A percentile compares a stretch with the other conserved stretches of the same genome.
Conservation (phyloP, 768 basidiomycete species). For the Termitomyces sp. region DNA sequence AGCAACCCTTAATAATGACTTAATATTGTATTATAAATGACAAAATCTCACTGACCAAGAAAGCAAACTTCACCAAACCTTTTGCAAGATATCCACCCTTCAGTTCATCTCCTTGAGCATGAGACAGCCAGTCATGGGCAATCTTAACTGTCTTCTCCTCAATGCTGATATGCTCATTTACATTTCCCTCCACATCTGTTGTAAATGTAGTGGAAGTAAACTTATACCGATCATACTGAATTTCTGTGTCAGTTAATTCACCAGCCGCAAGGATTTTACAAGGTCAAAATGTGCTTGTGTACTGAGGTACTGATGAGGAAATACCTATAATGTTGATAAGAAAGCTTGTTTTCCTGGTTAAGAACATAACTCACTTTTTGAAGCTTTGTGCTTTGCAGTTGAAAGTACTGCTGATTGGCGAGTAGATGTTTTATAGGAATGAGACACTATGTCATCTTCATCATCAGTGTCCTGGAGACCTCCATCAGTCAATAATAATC, state of each 20-base stretch:
- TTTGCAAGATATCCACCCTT: neutral
- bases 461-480: neutral
- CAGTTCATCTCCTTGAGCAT: neutral
- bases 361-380: no score
- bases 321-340: no score
- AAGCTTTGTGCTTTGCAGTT: neutral
- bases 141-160: constrained; percentile 9
- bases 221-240: neutral
- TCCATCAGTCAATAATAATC: neutral
- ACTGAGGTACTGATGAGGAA: neutral
- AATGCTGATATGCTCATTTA: neutral
- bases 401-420: neutral
- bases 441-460: neutral
- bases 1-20: no score
- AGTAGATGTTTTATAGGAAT: neutral
- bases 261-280: neutral
- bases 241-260: neutral
- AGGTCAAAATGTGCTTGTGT: neutral
- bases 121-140: constrained; percentile 6
- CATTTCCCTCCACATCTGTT: neutral
- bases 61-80: constrained; percentile 9
- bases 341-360: no score
- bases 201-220: neutral
- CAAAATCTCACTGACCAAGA: no score
- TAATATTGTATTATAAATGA: no score